Evolutionary conservation across 129 eudicot species (phyloP), one percentile per base, ranked within the genome.

Genomic region (Lonicera japonica): DNA sequence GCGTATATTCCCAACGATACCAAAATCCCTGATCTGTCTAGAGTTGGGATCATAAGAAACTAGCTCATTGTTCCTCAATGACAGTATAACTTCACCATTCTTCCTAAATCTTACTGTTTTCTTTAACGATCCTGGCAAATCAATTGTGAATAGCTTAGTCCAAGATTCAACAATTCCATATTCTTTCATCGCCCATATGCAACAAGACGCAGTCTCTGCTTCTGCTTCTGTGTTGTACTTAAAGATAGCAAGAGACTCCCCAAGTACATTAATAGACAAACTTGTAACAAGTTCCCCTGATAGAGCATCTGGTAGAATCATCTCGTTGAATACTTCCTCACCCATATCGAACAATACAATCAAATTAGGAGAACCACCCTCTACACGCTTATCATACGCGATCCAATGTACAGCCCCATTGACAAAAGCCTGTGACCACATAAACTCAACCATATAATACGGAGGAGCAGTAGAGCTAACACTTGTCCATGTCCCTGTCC

Each of bases 171-270:
- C 10, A 4, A 67, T 76, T 56, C 88, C 83, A 64, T 81, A 79
- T 60, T 76, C 81, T 65, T 74, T 79, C 88, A 85, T 82, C 63
- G 70, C 74, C 94, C 94, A 85, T 7, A 85, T 60, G 19, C 68
- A 60, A 73, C 80, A 78, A 0, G 36, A 74, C 54, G 60, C 77
- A 18, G 24, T 29, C 7, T 63, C 79, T 13, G n/a, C 56, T 47
- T 63, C 79, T 13, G n/a, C 56, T 47, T 24, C 73, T 61, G 45
- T 70, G 48, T 56, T 60, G 64, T 75, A 77, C 39, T 75, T 69
- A 4, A 78, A 48, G 43, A 79, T 45, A 0, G 69, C 65, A 70
- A 85, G 85, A 36, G 64, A 67, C 17, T 54, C 76, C 65, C 72
- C 67, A 34, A 56, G 57, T 7, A 19, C 34, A 25, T 20, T 50